Base-by-base conservation (phyloP, 23 red algal genomes). In the Gracilaria gracilis region DNA sequence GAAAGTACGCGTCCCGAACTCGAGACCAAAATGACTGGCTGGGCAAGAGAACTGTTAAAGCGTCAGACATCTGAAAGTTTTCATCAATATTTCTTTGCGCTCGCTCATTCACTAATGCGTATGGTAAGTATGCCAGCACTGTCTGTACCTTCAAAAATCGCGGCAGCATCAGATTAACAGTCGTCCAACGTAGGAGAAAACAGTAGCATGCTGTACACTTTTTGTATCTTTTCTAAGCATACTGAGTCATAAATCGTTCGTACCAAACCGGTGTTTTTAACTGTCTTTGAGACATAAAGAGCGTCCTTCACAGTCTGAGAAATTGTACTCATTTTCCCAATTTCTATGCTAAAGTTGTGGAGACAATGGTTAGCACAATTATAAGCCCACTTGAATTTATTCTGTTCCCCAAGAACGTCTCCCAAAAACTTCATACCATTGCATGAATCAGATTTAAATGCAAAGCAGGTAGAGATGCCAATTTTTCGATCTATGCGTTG, bases 141-240 rank as follows among this genome's bases (percentile, higher is more conserved):
- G 71, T 12, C 28, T 31, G 21, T 4, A 39, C 71, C 25, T 76
- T 24, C 2, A 76, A 3, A 76, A 76, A 33, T 12, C 71, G 71
- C 3, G 21, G 11, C 27, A 76, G 15, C 71, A 76, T 76, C 8
- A 76, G 8, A 15, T 50, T 48, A 3, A 76, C 27, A 11, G 33
- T 38, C 6, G 71, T 76, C 71, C 71, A 76, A 2, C 29, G 29
- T 76, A 2, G 71, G 71, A 11, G n/a, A 48, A 39, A 76, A 76
- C 4, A 76, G 23, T 11, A 27, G 39, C 71, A 76, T 76, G 4
- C 34, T 9, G 33, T 76, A 72, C 37, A 40, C 37, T 1, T 17
- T 32, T 11, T 31, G n/a, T 25, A 39, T 4, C 46, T 39, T 34
- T n/a, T 76, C 71, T 4, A 44, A 21, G 16, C 71, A 76, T 7